Evolutionary conservation across 2,329 filamentous ascomycete genomes (phyloP).

Genomic region (Blastomyces parvus): DNA sequence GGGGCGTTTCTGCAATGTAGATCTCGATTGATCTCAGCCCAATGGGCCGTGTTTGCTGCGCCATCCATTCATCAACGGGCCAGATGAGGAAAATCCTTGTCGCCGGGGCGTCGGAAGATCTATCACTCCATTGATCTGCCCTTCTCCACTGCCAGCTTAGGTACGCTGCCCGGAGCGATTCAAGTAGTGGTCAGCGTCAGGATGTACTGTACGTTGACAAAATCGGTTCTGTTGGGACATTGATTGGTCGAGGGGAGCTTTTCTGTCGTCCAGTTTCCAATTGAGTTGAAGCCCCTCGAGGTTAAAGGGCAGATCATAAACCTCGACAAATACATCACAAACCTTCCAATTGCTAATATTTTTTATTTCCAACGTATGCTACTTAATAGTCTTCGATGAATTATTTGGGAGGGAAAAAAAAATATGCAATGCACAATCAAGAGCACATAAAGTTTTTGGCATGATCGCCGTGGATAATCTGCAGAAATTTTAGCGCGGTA

Average conservation of each 20-base stretch:
- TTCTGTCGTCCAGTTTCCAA: background rate
- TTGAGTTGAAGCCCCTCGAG: background rate
- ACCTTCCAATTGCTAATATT: too few relatives aligned
- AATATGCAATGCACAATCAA: too few relatives aligned
- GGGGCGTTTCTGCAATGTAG: constrained; percentile 4
- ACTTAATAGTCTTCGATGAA: too few relatives aligned
- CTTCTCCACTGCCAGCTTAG: background rate
- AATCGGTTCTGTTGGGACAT: background rate
- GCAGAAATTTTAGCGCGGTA: too few relatives aligned
- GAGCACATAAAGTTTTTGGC: too few relatives aligned
- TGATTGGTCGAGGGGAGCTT: background rate
- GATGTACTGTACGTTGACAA: background rate
- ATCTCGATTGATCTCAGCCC: constrained; percentile 3
- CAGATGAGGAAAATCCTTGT: background rate
- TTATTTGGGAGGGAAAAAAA: too few relatives aligned
- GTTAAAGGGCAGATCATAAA: background rate
- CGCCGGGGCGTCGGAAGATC: background rate
- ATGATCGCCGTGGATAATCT: too few relatives aligned
- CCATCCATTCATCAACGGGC: background rate
- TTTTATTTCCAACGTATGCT: too few relatives aligned
- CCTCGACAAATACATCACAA: background rate
- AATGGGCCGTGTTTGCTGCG: background rate
- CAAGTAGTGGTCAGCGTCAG: background rate
- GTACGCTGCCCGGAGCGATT: background rate
- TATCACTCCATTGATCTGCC: background rate